Evolutionary conservation across 2,329 filamentous ascomycete genomes (phyloP).

Genomic region (Pezicula radicicola): DNA sequence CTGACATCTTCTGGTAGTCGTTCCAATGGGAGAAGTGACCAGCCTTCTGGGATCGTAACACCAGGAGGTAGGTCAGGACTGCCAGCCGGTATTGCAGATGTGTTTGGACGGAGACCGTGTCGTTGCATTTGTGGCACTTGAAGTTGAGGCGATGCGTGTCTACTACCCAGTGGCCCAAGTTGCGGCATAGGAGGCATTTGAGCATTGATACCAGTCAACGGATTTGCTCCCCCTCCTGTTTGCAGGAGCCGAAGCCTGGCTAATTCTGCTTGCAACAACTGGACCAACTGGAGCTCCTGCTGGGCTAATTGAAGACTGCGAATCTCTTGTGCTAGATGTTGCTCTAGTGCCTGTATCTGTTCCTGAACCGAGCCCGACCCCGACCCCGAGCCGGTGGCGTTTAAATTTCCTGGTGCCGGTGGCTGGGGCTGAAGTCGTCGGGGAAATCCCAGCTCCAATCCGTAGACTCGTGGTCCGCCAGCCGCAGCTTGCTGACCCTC

Average conservation of each 20-base stretch:
- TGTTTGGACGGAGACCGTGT: constrained; percentile 43
- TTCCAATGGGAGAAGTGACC: constrained; percentile 62
- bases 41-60: constrained; percentile 61
- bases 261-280: constrained; percentile 65
- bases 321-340: constrained; percentile 67
- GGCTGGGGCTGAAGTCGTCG: constrained; percentile 20
- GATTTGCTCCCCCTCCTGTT: constrained; percentile 15
- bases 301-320: constrained; percentile 59
- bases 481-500: constrained; percentile 31
- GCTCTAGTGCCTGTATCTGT: constrained; percentile 64
- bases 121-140: constrained; percentile 30
- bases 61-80: constrained; percentile 61
- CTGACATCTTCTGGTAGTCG: constrained; percentile 27
- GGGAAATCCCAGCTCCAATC: constrained; percentile 29
- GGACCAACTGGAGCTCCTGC: constrained; percentile 66
- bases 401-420: constrained; percentile 11
- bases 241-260: constrained; percentile 52
- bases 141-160: constrained; percentile 2
- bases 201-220: constrained; percentile 16
- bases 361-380: constrained; percentile 49
- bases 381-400: constrained; percentile 13
- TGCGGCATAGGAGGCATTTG: constrained; percentile 22
- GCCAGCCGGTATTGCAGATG: constrained; percentile 53
- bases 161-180: constrained; percentile 5
- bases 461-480: constrained; percentile 26